Base-by-base conservation (phyloP, 768 basidiomycete genomes). In the Pleurotus tuoliensis region DNA sequence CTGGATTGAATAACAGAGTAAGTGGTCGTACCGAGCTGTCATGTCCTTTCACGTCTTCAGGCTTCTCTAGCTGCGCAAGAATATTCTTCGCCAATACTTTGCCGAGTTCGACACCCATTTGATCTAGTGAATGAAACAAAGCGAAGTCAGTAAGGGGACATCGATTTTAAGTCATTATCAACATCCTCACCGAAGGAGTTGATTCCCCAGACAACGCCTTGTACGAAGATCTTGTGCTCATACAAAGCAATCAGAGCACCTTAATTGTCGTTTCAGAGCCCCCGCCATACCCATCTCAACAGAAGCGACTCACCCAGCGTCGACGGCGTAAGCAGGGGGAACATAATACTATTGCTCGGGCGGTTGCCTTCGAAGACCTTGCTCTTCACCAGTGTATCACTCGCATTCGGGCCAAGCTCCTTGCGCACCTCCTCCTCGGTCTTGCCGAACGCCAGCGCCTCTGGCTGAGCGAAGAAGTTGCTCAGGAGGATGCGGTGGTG, bases 71-170 rank as follows among this genome's bases (percentile, higher is more conserved):
- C 71, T 97, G 94, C 2, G 84, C 81, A 50, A 98, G 80, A 65
- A 99, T 98, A 64, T 88, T 89, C 84, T 98, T 98, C 1, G 97
- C 97, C 44, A 99, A 83, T 4, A 95, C 91, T 71, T 98, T 98
- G 56, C 95, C 95, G 55, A 98, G 88, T 72, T 98, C 96, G 62
- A 98, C 96, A 69, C 97, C 97, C 95, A 98, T 97, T 86, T 98
- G 97, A 71, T 98, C 93, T 92, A 64, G 13, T 16, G 47, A 8
- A 20, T 22, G 8, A 25, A 25, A 25, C 24, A 5, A 5, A 5
- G 1, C 24, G 24, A 20, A n/a, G 18, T 16, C 22, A 24, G 52
- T 6, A 16, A 13, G 4, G 4, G 40, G 11, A 2, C 1, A 53
- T 34, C 30, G 27, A 22, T 24, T 18, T 43, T 6, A 1, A 1